Percentiles rank a stretch among this genome's conserved stretches.
phyloP scores from a whole-genome alignment of 2,329 filamentous ascomycete genomes.

The Epichloe festucae region DNA sequence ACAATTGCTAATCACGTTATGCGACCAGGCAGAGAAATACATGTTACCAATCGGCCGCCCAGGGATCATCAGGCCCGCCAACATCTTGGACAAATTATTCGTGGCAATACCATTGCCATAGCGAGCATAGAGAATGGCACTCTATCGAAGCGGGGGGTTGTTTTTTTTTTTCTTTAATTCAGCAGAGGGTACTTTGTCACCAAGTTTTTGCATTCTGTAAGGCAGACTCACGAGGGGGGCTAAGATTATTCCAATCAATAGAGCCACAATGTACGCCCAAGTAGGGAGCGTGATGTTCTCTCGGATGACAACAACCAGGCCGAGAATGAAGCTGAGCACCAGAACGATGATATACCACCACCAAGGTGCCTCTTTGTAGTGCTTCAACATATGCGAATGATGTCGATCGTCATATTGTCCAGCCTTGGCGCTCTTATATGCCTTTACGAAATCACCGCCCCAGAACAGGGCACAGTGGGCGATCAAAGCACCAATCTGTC shows the following conservation, averaged over 20 bases:
- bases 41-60: conserved; percentile 40
- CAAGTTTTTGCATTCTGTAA: neutral
- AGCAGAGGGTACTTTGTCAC: neutral
- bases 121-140: conserved; percentile 36
- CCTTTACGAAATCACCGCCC: conserved; percentile 35
- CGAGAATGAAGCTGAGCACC: conserved; percentile 18
- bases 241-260: conserved; percentile 14
- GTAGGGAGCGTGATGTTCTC: conserved; percentile 22
- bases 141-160: conserved; percentile 22
- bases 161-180: no score
- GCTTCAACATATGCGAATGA: conserved; percentile 36
- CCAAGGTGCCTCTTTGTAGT: conserved; percentile 34
- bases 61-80: conserved; percentile 38
- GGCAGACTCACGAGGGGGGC: conserved; percentile 1
- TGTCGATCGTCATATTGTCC: conserved; percentile 36
- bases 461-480: conserved; percentile 41
- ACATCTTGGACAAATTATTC: conserved; percentile 40
- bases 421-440: conserved; percentile 22
- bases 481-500: conserved; percentile 40
- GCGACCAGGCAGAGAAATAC: conserved; percentile 47
- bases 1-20: conserved; percentile 38
- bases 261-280: conserved; percentile 23
- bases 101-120: conserved; percentile 37
- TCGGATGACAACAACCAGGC: conserved; percentile 21
- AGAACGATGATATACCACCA: conserved; percentile 24